Evolutionary conservation across 495 filamentous ascomycete species (phyloP), one percentile per base, ranked within the genome.

Genomic region (Penicillium flavigenum): DNA sequence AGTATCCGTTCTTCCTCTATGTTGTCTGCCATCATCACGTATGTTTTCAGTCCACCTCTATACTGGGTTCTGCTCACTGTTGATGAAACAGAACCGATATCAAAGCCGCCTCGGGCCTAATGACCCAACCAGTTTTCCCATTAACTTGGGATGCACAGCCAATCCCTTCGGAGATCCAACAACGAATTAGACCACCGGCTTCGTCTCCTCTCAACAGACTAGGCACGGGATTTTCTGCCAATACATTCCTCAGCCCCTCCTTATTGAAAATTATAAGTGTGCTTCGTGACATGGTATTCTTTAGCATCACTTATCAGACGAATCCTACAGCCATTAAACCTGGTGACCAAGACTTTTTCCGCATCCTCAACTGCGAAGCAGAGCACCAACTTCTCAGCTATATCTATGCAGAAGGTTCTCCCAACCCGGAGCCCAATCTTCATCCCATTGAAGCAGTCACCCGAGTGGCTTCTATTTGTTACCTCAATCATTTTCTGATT

Each of bases 371-470:
- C 26, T 67, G 59, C 54, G 66, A 72, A 54, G 49, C 63, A 29
- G 72, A 75, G 57, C 69, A 75, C 51, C 68, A 70, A 51, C 62
- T 75, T 14, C 60, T 75, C 19, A 72, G 69, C 32, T 75, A 75
- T 51, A 53, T 72, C 11, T 72, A 68, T 42, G 26, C 51, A n/a
- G 57, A 58, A 26, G 51, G 49, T 11, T 16, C 45, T 7, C 38
- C 49, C n/a, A 42, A 29, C 10, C 44, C 51, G 10, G 54, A 53
- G 31, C 17, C 54, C 11, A 39, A 49, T 16, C 56, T 66, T 17
- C 58, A 72, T 47, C 67, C 70, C 7, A 51, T 72, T 31, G 72
- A 75, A 47, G 57, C 66, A 5, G 58, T 73, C 49, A 62, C 63
- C 9, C 63, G 72, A 36, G 65, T 71, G 24, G 67, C 68, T 36